Conservation (phyloP, 805 yeast species). For the Zygosaccharomyces siamensis region DNA sequence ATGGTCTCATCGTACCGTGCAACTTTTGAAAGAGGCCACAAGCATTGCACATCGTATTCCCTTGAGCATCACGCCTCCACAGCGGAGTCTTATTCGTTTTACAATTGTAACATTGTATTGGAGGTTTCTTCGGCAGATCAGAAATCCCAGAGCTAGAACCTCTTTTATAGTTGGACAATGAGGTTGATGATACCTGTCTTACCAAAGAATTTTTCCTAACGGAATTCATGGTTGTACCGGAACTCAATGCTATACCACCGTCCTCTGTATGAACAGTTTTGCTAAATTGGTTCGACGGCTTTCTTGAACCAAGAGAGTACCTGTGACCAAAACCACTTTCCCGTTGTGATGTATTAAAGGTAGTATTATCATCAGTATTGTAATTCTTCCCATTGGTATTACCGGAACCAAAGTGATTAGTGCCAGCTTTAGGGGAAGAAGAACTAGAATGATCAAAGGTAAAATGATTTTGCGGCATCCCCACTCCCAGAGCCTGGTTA, state of each 20-base stretch:
- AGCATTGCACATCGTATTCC: slow-evolving; percentile 91
- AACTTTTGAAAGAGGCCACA: slow-evolving; percentile 89
- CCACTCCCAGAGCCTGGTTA: slow-evolving; percentile 8
- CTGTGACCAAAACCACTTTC: neutral
- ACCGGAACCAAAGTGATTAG: neutral
- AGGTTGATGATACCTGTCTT: slow-evolving; percentile 29
- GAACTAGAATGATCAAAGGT: slow-evolving; percentile 9
- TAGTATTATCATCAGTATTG: neutral
- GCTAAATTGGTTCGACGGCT: slow-evolving; percentile 14
- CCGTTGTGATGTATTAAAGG: neutral
- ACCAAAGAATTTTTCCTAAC: slow-evolving; percentile 28
- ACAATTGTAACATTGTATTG: slow-evolving; percentile 73
- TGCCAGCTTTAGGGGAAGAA: slow-evolving; percentile 9
- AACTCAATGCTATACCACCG: slow-evolving; percentile 19
- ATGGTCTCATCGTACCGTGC: slow-evolving; percentile 93
- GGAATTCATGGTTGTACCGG: slow-evolving; percentile 22
- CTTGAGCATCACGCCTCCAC: slow-evolving; percentile 92
- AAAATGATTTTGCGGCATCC: slow-evolving; percentile 3
- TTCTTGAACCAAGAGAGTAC: slow-evolving; percentile 10
- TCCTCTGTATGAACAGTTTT: slow-evolving; percentile 17
- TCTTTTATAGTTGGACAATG: slow-evolving; percentile 27
- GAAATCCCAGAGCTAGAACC: slow-evolving; percentile 18
- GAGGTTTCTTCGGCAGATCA: slow-evolving; percentile 30
- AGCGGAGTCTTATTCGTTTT: slow-evolving; percentile 88
- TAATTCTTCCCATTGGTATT: slow-evolving; percentile 2